Evolutionary conservation across 805 yeast species (phyloP).

Genomic region (Wickerhamomyces hampshirensis): DNA sequence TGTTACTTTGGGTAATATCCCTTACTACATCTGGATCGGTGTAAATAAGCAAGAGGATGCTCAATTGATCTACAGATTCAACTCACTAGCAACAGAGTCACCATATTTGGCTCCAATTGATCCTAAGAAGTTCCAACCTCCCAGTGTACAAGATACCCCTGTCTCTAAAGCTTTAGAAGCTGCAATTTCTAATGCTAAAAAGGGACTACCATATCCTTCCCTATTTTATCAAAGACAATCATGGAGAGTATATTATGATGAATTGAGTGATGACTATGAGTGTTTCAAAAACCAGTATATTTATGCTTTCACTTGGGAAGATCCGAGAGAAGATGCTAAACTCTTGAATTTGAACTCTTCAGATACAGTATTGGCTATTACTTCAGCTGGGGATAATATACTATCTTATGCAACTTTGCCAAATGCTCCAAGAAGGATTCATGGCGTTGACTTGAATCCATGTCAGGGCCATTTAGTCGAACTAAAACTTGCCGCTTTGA

Average conservation of each 20-base stretch:
- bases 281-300: slow-evolving; percentile 78
- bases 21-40: slow-evolving; percentile 82
- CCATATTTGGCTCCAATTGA: slow-evolving; percentile 67
- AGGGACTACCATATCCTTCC: slow-evolving; percentile 74
- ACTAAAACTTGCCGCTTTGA: slow-evolving; percentile 68
- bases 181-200: slow-evolving; percentile 54
- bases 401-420: slow-evolving; percentile 66
- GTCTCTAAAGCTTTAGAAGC: slow-evolving; percentile 74
- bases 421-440: slow-evolving; percentile 70
- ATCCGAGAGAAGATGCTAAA: slow-evolving; percentile 73
- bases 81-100: slow-evolving; percentile 74
- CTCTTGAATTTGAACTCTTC: slow-evolving; percentile 55
- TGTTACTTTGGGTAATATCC: slow-evolving; percentile 62
- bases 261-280: slow-evolving; percentile 56
- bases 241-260: slow-evolving; percentile 80
- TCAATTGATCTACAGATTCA: slow-evolving; percentile 48
- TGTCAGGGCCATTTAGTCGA: slow-evolving; percentile 77
- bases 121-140: slow-evolving; percentile 18
- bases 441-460: slow-evolving; percentile 83
- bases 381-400: slow-evolving; percentile 84
- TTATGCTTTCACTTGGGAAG: slow-evolving; percentile 90
- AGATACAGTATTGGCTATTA: slow-evolving; percentile 77
- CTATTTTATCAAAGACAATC: slow-evolving; percentile 71
- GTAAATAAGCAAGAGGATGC: slow-evolving; percentile 53
- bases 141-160: slow-evolving; percentile 27